Evolutionary conservation across 2,329 filamentous ascomycete species (phyloP).

Genomic region (Stachybotrys chlorohalonatus): DNA sequence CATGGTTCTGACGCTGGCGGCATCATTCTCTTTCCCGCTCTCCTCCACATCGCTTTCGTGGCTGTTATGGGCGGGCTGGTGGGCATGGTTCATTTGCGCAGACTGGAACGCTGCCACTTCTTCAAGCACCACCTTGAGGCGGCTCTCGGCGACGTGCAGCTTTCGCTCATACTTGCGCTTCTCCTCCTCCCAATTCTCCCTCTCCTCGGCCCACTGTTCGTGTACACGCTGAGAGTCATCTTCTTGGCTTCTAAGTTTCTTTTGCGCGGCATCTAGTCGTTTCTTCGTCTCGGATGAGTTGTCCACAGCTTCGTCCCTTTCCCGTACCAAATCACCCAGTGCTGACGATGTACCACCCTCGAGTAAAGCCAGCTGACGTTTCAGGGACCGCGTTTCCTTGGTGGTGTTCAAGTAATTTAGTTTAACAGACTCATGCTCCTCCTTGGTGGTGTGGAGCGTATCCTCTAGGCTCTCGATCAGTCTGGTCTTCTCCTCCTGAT

Average conservation of each 20-base stretch:
- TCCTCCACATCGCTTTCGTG: conserved; percentile 54
- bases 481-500: conserved; percentile 82
- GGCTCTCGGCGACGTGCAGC: conserved; percentile 80
- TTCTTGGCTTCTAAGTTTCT: conserved; percentile 68
- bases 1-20: conserved; percentile 61
- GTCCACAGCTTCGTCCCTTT: conserved; percentile 77
- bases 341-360: conserved; percentile 85
- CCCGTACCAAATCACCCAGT: conserved; percentile 70
- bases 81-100: conserved; percentile 33
- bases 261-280: conserved; percentile 69
- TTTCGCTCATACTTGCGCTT: conserved; percentile 74
- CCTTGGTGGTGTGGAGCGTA: conserved; percentile 58
- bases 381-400: conserved; percentile 72
- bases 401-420: conserved; percentile 50
- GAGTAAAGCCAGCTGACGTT: conserved; percentile 75
- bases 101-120: conserved; percentile 70
- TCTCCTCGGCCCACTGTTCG: conserved; percentile 75
- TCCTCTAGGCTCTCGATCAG: conserved; percentile 80
- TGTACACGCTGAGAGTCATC: conserved; percentile 75
- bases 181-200: conserved; percentile 75
- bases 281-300: conserved; percentile 62
- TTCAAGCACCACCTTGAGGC: conserved; percentile 74
- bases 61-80: conserved; percentile 23
- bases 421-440: conserved; percentile 66
- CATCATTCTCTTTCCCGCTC: conserved; percentile 56